Conservation (phyloP, 306 rosid genomes). For the Trifolium pratense region DNA sequence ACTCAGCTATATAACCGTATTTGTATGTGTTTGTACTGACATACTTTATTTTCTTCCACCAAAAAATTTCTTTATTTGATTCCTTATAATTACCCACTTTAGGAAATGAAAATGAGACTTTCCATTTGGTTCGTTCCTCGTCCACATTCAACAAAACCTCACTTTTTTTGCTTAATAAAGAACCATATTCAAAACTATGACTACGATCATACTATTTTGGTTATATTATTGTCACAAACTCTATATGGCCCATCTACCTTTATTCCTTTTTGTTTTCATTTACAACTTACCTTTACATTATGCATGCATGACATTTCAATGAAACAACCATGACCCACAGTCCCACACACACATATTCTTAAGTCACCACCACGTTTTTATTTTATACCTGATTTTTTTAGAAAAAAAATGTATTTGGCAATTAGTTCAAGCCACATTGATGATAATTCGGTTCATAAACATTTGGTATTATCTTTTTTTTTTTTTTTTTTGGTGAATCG, state of each 20-base stretch:
- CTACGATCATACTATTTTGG: constrained; percentile 34
- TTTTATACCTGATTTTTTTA: not conserved
- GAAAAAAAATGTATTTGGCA: too few relatives aligned
- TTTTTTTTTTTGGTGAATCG: too few relatives aligned
- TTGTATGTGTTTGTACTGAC: constrained; percentile 36
- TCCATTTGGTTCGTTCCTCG: constrained; percentile 14
- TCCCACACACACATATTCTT: not conserved
- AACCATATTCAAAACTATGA: constrained; percentile 15
- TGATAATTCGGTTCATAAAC: not conserved
- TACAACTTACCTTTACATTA: constrained; percentile 19
- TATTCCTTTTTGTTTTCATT: constrained; percentile 44
- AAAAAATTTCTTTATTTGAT: constrained; percentile 27
- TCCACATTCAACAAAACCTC: constrained; percentile 40
- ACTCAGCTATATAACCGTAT: constrained; percentile 32
- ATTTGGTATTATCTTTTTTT: too few relatives aligned
- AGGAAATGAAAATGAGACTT: constrained; percentile 35
- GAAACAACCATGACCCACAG: constrained; percentile 24
- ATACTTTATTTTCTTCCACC: constrained; percentile 38
- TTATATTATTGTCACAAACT: constrained; percentile 12
- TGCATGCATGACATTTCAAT: constrained; percentile 40
- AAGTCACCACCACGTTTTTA: not conserved
- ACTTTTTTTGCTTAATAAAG: constrained; percentile 12
- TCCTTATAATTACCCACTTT: constrained; percentile 47
- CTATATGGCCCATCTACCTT: constrained; percentile 39
- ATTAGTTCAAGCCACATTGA: not conserved